A percentile compares a stretch with the other conserved stretches of the same genome.
Evolutionary conservation across 1,284 basidiomycete species (phyloP).

Genomic region (Apiotrichum sp.): DNA sequence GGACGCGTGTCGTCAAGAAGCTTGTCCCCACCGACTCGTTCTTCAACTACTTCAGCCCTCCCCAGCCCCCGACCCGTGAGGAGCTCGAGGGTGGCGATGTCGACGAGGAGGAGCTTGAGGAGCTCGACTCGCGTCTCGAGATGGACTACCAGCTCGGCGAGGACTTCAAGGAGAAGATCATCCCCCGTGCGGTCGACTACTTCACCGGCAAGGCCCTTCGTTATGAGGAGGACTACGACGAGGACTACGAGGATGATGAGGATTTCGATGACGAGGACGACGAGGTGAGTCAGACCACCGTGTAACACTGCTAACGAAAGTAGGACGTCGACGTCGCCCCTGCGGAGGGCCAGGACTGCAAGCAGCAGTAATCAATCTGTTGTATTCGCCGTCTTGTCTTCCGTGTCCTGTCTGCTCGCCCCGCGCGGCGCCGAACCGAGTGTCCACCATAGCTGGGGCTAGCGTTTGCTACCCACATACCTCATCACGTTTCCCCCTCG

Average conservation of each 20-base stretch:
- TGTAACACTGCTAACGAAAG: constrained; percentile 8
- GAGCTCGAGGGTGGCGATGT: constrained; percentile 66
- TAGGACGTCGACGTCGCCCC: constrained; percentile 24
- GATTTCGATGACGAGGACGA: constrained; percentile 50
- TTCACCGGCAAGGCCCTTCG: constrained; percentile 95
- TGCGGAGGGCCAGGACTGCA: constrained; percentile 34
- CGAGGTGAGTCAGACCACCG: constrained; percentile 42
- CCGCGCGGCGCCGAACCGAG: not conserved
- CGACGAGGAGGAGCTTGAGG: constrained; percentile 79
- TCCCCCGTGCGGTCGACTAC: constrained; percentile 89
- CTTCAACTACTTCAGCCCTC: constrained; percentile 96
- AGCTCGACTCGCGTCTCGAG: constrained; percentile 87
- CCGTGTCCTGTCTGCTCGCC: not conserved
- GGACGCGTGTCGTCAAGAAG: constrained; percentile 85
- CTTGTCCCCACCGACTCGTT: constrained; percentile 82
- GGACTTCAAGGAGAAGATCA: constrained; percentile 96
- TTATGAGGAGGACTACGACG: constrained; percentile 72
- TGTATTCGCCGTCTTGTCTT: not conserved
- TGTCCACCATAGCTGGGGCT: not conserved
- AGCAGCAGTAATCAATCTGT: constrained; percentile 36
- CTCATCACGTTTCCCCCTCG: not conserved
- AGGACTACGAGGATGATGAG: constrained; percentile 59
- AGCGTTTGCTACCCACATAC: not conserved
- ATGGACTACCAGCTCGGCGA: constrained; percentile 98
- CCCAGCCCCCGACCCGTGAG: constrained; percentile 64